phyloP scores from a whole-genome alignment of 1,284 basidiomycete genomes.

The Papiliotrema laurentii region DNA sequence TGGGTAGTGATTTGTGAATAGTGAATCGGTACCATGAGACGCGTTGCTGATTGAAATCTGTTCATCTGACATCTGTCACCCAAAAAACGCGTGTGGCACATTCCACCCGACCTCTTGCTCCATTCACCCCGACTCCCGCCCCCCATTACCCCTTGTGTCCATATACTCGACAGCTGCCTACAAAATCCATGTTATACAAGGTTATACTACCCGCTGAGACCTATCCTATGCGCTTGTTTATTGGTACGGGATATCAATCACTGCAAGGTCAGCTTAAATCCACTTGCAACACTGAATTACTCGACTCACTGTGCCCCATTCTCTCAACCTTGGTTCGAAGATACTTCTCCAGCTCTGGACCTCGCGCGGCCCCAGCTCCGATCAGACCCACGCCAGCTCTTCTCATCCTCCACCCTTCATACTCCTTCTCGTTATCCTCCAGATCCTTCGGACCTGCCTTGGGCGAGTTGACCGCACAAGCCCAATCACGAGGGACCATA shows the following conservation, averaged over 20 bases:
- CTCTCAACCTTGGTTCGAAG: conserved; percentile 88
- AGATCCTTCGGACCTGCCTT: conserved; percentile 4
- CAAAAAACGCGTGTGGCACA: no score
- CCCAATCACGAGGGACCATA: conserved; percentile 95
- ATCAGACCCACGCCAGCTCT: conserved; percentile 74
- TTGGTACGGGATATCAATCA: conserved; percentile 26
- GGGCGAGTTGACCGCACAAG: conserved; percentile 22
- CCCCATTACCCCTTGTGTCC: no score
- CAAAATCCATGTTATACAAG: not conserved
- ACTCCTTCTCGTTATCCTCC: conserved; percentile 40
- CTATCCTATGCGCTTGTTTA: not conserved
- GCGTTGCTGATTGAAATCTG: no score
- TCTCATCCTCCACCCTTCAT: conserved; percentile 52
- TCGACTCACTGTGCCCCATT: conserved; percentile 77
- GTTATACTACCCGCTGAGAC: not conserved
- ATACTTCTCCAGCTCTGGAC: conserved; percentile 91
- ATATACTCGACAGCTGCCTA: no score
- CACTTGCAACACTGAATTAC: not conserved
- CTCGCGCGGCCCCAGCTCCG: conserved; percentile 71
- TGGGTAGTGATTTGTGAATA: no score
- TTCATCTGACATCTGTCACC: no score
- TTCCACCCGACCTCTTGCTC: no score
- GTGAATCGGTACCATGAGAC: no score
- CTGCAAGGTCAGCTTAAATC: conserved; percentile 10
- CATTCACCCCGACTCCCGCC: no score